A percentile compares a stretch with the other conserved stretches of the same genome.
Conservation (phyloP, 164 flowering plant species). For the Buxus sempervirens region DNA sequence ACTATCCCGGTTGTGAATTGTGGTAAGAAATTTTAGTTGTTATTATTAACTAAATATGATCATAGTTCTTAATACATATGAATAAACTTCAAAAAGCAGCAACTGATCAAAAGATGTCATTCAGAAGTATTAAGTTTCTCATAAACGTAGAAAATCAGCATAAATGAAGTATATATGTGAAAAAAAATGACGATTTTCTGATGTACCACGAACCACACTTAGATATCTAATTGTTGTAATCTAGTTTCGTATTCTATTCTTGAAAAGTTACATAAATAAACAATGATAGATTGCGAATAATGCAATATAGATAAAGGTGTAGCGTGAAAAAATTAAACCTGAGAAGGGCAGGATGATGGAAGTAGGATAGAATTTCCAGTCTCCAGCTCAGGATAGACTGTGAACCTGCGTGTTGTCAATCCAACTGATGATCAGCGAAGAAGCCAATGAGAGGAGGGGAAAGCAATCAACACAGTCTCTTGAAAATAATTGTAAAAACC, state of each 20-base stretch:
- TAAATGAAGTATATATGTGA: too few relatives aligned
- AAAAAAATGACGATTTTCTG: background rate
- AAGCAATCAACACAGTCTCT: too few relatives aligned
- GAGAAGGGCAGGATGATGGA: slow-evolving; percentile 68
- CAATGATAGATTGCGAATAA: background rate
- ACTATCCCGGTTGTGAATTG: background rate
- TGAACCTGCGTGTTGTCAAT: slow-evolving; percentile 43
- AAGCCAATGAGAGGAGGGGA: too few relatives aligned
- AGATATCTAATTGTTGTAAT: background rate
- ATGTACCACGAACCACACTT: background rate
- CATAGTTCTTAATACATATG: too few relatives aligned
- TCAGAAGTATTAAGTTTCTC: too few relatives aligned
- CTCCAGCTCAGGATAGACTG: slow-evolving; percentile 87
- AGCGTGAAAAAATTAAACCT: slow-evolving; percentile 38
- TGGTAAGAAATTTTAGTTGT: too few relatives aligned
- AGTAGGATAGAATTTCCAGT: slow-evolving; percentile 58
- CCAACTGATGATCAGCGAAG: slow-evolving; percentile 5
- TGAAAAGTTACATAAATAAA: background rate
- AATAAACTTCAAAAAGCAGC: too few relatives aligned
- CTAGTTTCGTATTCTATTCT: background rate
- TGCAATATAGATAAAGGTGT: background rate
- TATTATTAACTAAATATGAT: too few relatives aligned
- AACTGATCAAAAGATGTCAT: too few relatives aligned
- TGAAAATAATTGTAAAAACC: too few relatives aligned
- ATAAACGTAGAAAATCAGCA: too few relatives aligned